Evolutionary conservation across 495 filamentous ascomycete species (phyloP).

Genomic region (Talaromyces wortmannii): DNA sequence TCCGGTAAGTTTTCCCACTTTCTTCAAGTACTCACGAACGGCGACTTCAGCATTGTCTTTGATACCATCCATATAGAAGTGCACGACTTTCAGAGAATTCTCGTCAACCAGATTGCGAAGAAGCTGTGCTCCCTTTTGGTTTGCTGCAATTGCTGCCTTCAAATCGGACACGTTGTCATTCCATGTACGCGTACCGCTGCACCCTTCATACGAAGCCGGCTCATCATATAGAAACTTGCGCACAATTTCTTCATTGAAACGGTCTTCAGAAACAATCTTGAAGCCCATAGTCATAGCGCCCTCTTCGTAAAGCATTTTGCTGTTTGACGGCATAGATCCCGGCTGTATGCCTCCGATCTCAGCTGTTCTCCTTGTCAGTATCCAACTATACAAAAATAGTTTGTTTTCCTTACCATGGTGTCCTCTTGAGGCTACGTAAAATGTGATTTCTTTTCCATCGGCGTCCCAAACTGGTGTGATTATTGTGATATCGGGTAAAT

Average conservation of each 20-base stretch:
- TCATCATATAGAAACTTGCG: slow-evolving; percentile 76
- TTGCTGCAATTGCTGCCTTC: slow-evolving; percentile 94
- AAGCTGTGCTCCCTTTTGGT: slow-evolving; percentile 89
- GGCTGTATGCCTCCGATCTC: slow-evolving; percentile 98
- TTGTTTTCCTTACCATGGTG: slow-evolving; percentile 51
- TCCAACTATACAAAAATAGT: neutral
- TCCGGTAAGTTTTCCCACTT: slow-evolving; percentile 66
- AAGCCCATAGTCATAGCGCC: slow-evolving; percentile 90
- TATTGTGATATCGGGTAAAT: slow-evolving; percentile 89
- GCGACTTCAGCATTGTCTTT: slow-evolving; percentile 85
- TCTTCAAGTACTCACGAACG: slow-evolving; percentile 78
- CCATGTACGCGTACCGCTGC: slow-evolving; percentile 82
- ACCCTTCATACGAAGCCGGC: slow-evolving; percentile 79
- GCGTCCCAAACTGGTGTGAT: slow-evolving; percentile 75
- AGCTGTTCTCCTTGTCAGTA: slow-evolving; percentile 62
- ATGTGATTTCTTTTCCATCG: slow-evolving; percentile 78
- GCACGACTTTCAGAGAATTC: slow-evolving; percentile 83
- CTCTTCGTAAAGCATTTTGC: slow-evolving; percentile 87
- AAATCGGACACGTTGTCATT: slow-evolving; percentile 94
- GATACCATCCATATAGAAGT: slow-evolving; percentile 94
- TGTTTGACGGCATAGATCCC: slow-evolving; percentile 95
- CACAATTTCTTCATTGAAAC: slow-evolving; percentile 83
- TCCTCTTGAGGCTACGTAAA: slow-evolving; percentile 92
- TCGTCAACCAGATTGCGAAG: slow-evolving; percentile 80
- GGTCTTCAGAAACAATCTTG: slow-evolving; percentile 84